These are phyloP conservation scores for Fusarium sp. DNA, from an alignment of 2,329 filamentous ascomycete species.

Conservation along the genomic window DNA sequence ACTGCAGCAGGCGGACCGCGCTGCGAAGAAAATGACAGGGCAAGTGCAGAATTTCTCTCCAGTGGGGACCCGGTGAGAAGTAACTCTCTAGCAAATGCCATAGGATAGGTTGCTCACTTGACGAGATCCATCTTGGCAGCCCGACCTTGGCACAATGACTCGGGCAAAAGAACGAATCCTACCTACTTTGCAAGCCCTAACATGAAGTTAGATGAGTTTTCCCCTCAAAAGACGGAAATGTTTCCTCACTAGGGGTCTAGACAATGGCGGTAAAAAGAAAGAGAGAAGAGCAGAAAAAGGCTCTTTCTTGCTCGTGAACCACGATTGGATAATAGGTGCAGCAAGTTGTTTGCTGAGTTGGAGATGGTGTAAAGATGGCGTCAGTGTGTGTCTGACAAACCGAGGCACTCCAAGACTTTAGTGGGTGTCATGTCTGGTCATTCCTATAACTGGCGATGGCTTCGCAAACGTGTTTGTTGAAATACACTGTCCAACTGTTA, in stretches of 20 bases:
- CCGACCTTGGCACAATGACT: constrained; percentile 30
- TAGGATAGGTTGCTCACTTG: constrained; percentile 13
- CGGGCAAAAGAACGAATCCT: constrained; percentile 8
- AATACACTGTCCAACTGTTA: not conserved
- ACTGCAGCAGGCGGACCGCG: constrained; percentile 21
- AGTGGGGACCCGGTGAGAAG: constrained; percentile 26
- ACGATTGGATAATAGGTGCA: constrained; percentile 1
- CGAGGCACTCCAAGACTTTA: constrained; percentile 5
- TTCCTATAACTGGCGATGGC: not conserved
- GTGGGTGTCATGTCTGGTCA: constrained; percentile 1
- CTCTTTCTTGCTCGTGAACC: not conserved
- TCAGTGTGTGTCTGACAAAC: constrained; percentile 19
- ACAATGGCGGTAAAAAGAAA: constrained; percentile 3
- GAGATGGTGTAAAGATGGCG: constrained; percentile 37
- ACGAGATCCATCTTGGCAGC: constrained; percentile 10
- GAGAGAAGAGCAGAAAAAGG: not conserved
- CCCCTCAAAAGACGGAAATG: not conserved
- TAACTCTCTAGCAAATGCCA: constrained; percentile 5
- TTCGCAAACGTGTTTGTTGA: not conserved
- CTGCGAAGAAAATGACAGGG: constrained; percentile 6
- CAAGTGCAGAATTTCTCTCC: constrained; percentile 28
- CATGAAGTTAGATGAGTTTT: constrained; percentile 4
- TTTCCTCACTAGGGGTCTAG: constrained; percentile 17
- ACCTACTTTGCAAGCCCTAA: constrained; percentile 13
- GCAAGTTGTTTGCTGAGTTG: constrained; percentile 11